These are phyloP conservation scores for Phytophthora citrophthora DNA, from an alignment of 352 stramenopile species.

Conservation along the genomic window DNA sequence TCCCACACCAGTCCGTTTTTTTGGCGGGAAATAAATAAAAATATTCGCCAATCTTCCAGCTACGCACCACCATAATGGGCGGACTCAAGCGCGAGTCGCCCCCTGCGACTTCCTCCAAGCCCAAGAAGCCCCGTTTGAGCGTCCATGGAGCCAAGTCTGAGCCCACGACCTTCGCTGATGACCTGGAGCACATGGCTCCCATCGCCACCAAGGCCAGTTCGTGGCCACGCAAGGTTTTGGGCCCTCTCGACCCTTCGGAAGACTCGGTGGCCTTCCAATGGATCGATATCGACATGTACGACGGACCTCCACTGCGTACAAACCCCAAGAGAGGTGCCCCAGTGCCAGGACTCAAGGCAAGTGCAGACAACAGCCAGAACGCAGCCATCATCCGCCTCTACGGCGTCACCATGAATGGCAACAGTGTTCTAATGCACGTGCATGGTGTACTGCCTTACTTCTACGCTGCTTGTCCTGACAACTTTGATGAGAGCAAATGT, in stretches of 20 bases:
- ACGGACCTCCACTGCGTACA: constrained; percentile 80
- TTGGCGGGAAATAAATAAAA: constrained; percentile 21
- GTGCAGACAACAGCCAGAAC: constrained; percentile 90
- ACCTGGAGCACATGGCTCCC: constrained; percentile 65
- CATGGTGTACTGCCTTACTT: constrained; percentile 99
- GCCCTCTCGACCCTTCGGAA: constrained; percentile 37
- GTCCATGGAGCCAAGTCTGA: constrained; percentile 32
- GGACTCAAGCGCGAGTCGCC: constrained; percentile 45
- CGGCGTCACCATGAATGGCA: constrained; percentile 94
- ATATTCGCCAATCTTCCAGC: background rate
- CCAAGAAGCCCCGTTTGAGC: constrained; percentile 49
- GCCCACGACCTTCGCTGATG: constrained; percentile 54
- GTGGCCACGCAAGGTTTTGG: constrained; percentile 63
- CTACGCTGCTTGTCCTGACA: constrained; percentile 90
- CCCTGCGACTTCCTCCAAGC: background rate
- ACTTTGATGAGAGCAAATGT: constrained; percentile 68
- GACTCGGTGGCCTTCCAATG: constrained; percentile 92
- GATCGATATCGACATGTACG: constrained; percentile 99
- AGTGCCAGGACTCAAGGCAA: constrained; percentile 84
- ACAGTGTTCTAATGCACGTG: constrained; percentile 97
- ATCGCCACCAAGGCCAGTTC: constrained; percentile 67
- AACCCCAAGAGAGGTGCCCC: constrained; percentile 87
- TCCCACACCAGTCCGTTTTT: constrained; percentile 8
- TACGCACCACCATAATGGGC: constrained; percentile 21
- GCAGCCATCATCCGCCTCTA: constrained; percentile 96